These are phyloP conservation scores for Caloboletus firmus DNA, from an alignment of 1,284 basidiomycete species.

Conservation along the genomic window DNA sequence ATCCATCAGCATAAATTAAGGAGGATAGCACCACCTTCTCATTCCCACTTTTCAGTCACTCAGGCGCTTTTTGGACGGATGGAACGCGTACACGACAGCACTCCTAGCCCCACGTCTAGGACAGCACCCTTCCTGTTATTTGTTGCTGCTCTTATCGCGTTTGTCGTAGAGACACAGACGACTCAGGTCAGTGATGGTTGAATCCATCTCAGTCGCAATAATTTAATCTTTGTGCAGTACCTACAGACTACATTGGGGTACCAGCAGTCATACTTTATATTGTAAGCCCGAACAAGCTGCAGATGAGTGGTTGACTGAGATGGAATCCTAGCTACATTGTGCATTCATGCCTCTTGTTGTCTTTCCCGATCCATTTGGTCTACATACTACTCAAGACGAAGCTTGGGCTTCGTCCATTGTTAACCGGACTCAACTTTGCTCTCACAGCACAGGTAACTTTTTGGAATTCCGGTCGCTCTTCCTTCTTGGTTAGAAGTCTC, in stretches of 20 bases:
- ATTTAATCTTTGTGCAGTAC: constrained; percentile 47
- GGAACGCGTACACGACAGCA: constrained; percentile 5
- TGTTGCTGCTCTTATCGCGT: constrained; percentile 59
- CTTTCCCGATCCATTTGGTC: constrained; percentile 71
- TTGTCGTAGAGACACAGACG: constrained; percentile 68
- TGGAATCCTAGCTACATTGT: constrained; percentile 60
- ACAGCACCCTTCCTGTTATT: constrained; percentile 29
- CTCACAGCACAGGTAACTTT: constrained; percentile 54
- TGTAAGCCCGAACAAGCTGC: constrained; percentile 48
- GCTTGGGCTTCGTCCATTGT: constrained; percentile 45
- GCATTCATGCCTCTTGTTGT: constrained; percentile 67
- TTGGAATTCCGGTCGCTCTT: constrained; percentile 22
- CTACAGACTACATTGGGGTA: constrained; percentile 71
- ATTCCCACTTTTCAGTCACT: not conserved
- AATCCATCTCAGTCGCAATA: not conserved
- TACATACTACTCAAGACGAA: constrained; percentile 53
- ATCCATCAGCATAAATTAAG: too few relatives aligned
- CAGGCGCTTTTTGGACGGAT: constrained; percentile 10
- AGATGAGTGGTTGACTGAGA: constrained; percentile 5
- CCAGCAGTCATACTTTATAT: constrained; percentile 75
- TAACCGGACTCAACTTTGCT: constrained; percentile 51
- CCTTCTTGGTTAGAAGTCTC: constrained; percentile 32
- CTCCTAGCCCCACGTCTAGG: constrained; percentile 24
- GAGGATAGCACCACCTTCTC: not conserved
- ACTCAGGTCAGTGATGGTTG: constrained; percentile 53